Evolutionary conservation across 2,329 filamentous ascomycete genomes (phyloP), one percentile per base, ranked within the genome.

Genomic region (Xylaria sp.): DNA sequence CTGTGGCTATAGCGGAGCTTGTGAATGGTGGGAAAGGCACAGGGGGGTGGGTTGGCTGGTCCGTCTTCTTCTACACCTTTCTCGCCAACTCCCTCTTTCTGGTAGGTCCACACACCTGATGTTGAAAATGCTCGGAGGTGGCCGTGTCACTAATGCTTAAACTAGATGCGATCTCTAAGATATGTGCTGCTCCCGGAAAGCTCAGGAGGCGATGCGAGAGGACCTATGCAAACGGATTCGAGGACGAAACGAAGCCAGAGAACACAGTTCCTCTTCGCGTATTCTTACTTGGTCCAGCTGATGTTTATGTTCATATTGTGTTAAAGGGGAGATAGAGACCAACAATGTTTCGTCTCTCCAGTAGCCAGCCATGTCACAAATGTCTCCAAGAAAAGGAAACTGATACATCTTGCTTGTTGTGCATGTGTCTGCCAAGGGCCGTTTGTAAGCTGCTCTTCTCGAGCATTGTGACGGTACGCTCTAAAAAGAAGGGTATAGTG

Each of bases 101-200:
- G 82, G 94, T 97, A 85, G 77, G 90, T 82, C 11, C 81, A 36
- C 22, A n/a, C 13, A 56, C 25, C 15, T 29, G 17, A 15, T 2
- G 20, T 13, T 38, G 25, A 36, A 31, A 59, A n/a, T 25, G 1
- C 13, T 17, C 5, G 13, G n/a, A n/a, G 1, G 20, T 17, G 13
- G 27, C 57, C 55, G 38, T 50, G 13, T 56, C 53, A 56, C 66
- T 68, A 60, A 70, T 42, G 10, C 27, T 10, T 36, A 13, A 45
- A 29, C 25, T 67, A 97, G 93, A 91, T 99, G 78, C 92, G 96
- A 66, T 98, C 95, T 17, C 82, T 99, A 69, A 94, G 97, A 83
- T 99, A 99, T 75, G 96, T 99, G 29, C 86, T 99, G 15, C 87
- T 99, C 5, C 96, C 96, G 0, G 94, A 97, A 77, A 93, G 88